A percentile compares a stretch with the other conserved stretches of the same genome.
phyloP scores from a whole-genome alignment of 1,284 basidiomycete species.

The Pascua sp. region DNA sequence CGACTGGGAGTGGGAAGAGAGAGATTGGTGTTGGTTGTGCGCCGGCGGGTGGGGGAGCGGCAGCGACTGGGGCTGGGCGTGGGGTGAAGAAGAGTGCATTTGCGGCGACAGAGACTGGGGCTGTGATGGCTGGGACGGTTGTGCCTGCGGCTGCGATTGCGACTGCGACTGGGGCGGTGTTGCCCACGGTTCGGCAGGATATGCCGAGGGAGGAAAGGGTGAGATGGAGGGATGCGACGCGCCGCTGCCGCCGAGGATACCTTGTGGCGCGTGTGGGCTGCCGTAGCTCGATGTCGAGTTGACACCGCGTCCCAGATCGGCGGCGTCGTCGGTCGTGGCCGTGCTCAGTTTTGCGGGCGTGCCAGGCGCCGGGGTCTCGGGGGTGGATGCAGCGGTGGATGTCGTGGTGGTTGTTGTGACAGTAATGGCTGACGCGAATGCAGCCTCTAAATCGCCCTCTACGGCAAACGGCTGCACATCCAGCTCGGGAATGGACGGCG shows the following conservation, averaged over 20 bases:
- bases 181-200: constrained; percentile 15
- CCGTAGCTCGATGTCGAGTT: constrained; percentile 9
- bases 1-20: background rate
- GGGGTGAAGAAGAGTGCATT: too few relatives aligned
- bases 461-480: constrained; percentile 13
- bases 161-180: background rate
- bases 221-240: background rate
- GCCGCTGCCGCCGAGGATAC: background rate
- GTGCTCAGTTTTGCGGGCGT: background rate
- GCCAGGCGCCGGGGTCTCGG: background rate
- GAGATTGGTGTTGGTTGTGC: background rate
- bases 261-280: too few relatives aligned
- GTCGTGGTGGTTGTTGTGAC: background rate
- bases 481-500: constrained; percentile 17
- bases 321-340: constrained; percentile 5
- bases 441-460: constrained; percentile 13
- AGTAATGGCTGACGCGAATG: constrained; percentile 1
- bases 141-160: background rate
- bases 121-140: background rate
- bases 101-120: too few relatives aligned
- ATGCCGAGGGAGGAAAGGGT: constrained; percentile 13
- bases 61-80: background rate
- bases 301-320: background rate
- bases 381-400: constrained; percentile 3
- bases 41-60: constrained; percentile 1